Evolutionary conservation across 1,139 yeast genomes (phyloP), one percentile per base, ranked within the genome.

Genomic region (Candida anutae): DNA sequence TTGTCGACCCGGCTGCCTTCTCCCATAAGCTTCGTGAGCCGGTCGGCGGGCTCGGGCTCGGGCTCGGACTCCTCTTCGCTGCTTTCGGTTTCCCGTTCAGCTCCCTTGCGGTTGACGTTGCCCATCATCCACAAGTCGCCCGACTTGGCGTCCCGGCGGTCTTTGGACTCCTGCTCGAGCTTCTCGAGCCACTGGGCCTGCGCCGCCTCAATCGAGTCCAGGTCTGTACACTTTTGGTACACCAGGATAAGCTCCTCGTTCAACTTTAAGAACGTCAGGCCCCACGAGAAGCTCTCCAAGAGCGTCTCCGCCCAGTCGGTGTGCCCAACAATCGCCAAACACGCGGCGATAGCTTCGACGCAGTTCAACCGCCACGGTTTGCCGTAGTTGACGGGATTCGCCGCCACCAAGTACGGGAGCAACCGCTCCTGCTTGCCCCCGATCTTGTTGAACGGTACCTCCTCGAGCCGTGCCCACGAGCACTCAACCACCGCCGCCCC

Each of bases 401-500:
- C 95, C 3, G 98, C 98, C 4, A 90, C 93, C 33, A 90, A 60
- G 45, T 88, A 90, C 0, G 98, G 98, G 35, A 90, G 58, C 14
- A 90, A 60, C 28, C 98, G 62, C 47, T 90, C 96, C 45, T 85
- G 69, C 37, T 74, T 77, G 3, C 98, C 98, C 3, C 98, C 97
- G 35, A 90, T 88, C 47, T 82, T 84, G 37, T 68, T 62, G 53
- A 90, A 90, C 2, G 98, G 98, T n/a, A 90, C 77, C 50, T 90
- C 98, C 32, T 87, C 95, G 14, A 93, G 53, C 36, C 97, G 62
- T 0, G 98, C 98, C 99, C 99, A 90, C 2, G 96, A 87, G 55
- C 97, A 90, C 50, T 90, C 99, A 2, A 90, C 98, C 6, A 90
- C 98, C 0, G 98, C 95, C 9, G 88, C 93, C 19, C 99, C 99